A percentile compares a stretch with the other conserved stretches of the same genome.
These are phyloP conservation scores for Trifolium fragiferum DNA, from an alignment of 306 rosid genomes.

Conservation along the genomic window DNA sequence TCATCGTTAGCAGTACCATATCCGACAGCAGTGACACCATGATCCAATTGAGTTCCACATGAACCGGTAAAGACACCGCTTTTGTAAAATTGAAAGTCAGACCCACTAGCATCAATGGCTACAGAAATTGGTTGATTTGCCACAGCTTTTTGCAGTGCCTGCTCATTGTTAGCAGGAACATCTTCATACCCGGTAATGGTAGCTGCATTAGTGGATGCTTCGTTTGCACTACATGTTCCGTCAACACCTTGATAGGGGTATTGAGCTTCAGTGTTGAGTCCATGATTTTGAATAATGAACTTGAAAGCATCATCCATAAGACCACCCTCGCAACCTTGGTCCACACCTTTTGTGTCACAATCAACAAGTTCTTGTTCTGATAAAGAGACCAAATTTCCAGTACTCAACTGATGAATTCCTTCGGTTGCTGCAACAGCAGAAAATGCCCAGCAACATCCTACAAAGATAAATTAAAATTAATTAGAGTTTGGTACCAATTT, in stretches of 20 bases:
- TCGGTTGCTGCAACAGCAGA: background rate
- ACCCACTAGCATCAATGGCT: background rate
- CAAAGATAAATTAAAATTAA: background rate
- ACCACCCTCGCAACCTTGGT: background rate
- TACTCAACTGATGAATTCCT: background rate
- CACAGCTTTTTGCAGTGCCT: background rate
- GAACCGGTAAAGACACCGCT: background rate
- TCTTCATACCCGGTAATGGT: background rate
- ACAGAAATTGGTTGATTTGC: background rate
- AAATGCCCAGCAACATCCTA: slow-evolving; percentile 31
- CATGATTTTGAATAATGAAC: background rate
- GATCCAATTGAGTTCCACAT: background rate
- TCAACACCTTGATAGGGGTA: background rate
- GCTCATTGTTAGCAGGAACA: background rate
- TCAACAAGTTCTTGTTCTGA: slow-evolving; percentile 44
- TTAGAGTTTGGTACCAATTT: background rate
- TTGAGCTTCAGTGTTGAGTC: background rate
- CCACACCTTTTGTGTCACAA: background rate
- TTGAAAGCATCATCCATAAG: background rate
- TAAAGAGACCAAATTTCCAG: slow-evolving; percentile 11
- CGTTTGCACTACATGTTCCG: background rate
- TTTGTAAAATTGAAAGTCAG: background rate
- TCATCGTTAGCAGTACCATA: background rate
- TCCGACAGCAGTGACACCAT: background rate
- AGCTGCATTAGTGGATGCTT: background rate